Evolutionary conservation across 78 protist species (phyloP).

Genomic region (Trichosphaerium sp.): DNA sequence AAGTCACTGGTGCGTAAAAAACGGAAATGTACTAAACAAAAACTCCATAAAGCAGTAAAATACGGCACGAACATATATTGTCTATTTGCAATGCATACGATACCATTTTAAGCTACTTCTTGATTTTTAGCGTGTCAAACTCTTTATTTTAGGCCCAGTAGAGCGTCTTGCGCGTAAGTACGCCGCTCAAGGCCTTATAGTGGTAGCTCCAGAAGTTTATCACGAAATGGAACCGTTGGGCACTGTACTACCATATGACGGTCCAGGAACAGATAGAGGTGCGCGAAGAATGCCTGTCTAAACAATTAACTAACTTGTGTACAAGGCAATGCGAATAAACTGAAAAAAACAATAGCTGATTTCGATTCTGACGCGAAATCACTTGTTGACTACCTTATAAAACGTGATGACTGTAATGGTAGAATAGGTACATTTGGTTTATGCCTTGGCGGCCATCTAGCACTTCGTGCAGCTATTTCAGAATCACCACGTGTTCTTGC

Average conservation of each 20-base stretch:
- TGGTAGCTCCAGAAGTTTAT: not conserved
- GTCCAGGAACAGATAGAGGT: conserved; percentile 5
- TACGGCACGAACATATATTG: too few species aligned
- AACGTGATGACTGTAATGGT: conserved; percentile 10
- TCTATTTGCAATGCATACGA: too few species aligned
- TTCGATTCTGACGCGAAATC: conserved; percentile 8
- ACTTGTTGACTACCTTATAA: not conserved
- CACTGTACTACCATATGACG: conserved; percentile 9
- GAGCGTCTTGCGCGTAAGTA: not conserved
- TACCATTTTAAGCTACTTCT: too few species aligned
- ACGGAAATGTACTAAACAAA: too few species aligned
- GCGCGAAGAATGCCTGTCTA: too few species aligned
- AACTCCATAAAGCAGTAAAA: too few species aligned
- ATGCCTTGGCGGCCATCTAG: conserved; percentile 15
- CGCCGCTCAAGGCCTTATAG: conserved; percentile 9
- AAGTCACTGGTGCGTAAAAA: conserved; percentile 11
- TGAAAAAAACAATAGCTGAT: not conserved
- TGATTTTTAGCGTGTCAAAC: too few species aligned
- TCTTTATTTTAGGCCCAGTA: too few species aligned
- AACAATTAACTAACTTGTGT: too few species aligned
- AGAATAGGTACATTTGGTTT: conserved; percentile 9
- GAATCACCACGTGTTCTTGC: not conserved
- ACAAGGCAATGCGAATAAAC: not conserved
- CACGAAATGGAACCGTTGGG: conserved; percentile 21
- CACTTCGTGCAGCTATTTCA: conserved; percentile 1